Base-by-base conservation (phyloP, 176 grass and related monocot species). In the Sorghum bicolor region DNA sequence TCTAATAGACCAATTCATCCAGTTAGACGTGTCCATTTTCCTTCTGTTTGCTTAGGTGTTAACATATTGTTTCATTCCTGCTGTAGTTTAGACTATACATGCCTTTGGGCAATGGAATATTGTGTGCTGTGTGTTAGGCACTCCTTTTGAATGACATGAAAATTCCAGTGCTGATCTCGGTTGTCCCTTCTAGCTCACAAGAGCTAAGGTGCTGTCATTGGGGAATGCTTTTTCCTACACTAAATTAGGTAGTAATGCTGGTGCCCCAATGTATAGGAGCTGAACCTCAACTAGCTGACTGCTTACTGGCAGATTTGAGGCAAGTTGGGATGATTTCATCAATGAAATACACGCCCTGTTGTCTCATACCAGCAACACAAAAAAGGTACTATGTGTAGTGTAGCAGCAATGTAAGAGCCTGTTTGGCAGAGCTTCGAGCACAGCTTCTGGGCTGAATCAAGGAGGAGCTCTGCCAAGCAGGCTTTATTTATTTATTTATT, bases 71-170 rank as follows among this genome's bases (percentile, higher is more conserved):
- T 50, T 32, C 11, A 45, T 63, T 87, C 36, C 72, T 70, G 38
- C 6, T 48, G 50, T 45, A 62, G 55, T 57, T 87, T 75, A 45
- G 58, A 19, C 28, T 60, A 26, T 34, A 28, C 38, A 37, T 43
- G 2, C 16, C 24, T 33, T 26, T 14, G 5, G 17, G 2, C 38
- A 79, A 48, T 73, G 16, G 16, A 71, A 29, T 61, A 55, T 16
- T 47, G 52, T 28, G 11, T 84, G 47, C 8, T 10, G 67, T 75
- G 29, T 68, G 11, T 84, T 80, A 67, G 69, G 17, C 69, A 60
- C 80, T 72, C 52, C 36, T 79, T 45, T 45, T 80, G 40, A 39
- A 39, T 63, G 41, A 19, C 26, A 43, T 75, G 43, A 66, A 55
- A 73, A 24, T 73, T 38, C 34, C 53, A 8, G 39, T 5, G 33